These are phyloP conservation scores for Globisporangium lucens DNA, from an alignment of 352 stramenopile species.

Conservation along the genomic window DNA sequence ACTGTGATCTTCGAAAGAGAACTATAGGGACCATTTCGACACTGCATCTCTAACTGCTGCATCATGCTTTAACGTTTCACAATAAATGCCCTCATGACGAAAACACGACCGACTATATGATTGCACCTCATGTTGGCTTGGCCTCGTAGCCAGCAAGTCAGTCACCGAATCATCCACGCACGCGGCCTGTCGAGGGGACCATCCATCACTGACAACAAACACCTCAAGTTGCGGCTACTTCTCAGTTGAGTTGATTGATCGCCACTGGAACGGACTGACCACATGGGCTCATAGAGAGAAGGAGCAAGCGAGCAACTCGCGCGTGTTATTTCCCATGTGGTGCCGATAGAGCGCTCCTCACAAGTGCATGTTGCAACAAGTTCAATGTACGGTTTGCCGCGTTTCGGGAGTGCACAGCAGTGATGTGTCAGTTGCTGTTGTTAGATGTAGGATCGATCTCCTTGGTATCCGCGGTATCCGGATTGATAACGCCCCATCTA, in stretches of 20 bases:
- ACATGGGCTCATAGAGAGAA: neutral
- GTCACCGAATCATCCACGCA: neutral
- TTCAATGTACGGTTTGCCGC: neutral
- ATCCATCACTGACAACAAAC: neutral
- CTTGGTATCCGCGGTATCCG: neutral
- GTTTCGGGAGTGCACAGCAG: neutral
- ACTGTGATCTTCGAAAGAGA: neutral
- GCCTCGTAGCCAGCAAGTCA: neutral
- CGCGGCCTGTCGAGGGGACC: neutral
- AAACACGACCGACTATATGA: neutral
- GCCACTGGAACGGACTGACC: neutral
- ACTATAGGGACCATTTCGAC: neutral
- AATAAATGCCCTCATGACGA: neutral
- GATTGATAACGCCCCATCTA: neutral
- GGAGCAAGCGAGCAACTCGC: neutral
- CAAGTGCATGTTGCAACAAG: neutral
- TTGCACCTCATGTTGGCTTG: neutral
- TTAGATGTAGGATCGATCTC: neutral
- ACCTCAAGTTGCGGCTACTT: neutral
- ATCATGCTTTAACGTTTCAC: neutral
- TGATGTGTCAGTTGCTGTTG: neutral
- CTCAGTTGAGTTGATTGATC: constrained; percentile 1
- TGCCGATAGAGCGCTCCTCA: neutral
- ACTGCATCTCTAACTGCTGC: neutral
- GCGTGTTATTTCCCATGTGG: neutral